Base-by-base conservation (phyloP, 176 grass and related monocot species). In the Poa pratensis region DNA sequence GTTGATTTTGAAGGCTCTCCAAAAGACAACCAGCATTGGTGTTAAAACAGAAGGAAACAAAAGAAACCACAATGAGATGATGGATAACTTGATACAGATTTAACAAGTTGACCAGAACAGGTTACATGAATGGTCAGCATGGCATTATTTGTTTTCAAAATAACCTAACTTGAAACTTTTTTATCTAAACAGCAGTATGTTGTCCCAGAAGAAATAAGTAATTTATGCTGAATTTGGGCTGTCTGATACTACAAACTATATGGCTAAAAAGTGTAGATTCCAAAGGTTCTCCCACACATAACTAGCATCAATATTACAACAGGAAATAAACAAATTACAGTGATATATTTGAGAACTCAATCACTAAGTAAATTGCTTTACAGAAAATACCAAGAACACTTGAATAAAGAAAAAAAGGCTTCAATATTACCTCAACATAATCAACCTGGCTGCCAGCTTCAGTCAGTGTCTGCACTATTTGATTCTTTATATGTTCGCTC, bases 361-460 rank as follows among this genome's bases (percentile, higher is more conserved):
- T 43, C 45, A 30, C 5, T 4, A 57, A 17, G 28, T 57, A 40
- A 52, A 51, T 26, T 78, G 11, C 11, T 49, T 50, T 20, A 70
- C 11, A 17, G 18, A 49, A 9, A 85, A 23, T 24, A 45, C 4
- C 0, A 9, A 48, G 45, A 11, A 8, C 35, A 16, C 10, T 46
- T 58, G 6, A 70, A 54, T 12, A 49, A 49, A 80, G 14, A 37
- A 9, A 46, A 51, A 79, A 12, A 1, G 12, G 12, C 22, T n/a
- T 1, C 8, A 71, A 57, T 6, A 64, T 84, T 90, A 98, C 93
- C 93, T 95, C 91, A 82, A 92, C 96, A 92, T 92, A 98, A 62
- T 98, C 96, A 85, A 95, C 87, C 79, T 62, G 87, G 80, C 96
- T 89, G 4, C 87, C 91, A 86, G 91, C 82, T 83, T 86, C 81